These are phyloP conservation scores for Zostera marina DNA, from an alignment of 116 monocot genomes.

Conservation along the genomic window DNA sequence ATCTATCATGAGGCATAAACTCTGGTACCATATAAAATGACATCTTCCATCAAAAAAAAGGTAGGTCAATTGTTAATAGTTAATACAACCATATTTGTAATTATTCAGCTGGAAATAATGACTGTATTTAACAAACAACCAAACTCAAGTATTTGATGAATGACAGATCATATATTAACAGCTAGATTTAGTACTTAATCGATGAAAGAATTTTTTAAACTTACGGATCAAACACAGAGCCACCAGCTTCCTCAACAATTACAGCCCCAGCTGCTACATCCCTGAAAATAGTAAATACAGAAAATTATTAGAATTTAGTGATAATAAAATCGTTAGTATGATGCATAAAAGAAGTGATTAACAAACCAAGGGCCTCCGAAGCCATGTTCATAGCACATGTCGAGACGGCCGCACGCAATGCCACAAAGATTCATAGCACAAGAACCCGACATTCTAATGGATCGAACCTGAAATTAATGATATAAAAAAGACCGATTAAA, in stretches of 20 bases:
- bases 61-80: too few species aligned
- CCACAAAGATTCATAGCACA: conserved; percentile 88
- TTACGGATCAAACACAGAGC: conserved; percentile 91
- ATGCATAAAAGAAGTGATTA: neutral
- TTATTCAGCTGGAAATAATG: too few species aligned
- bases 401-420: conserved; percentile 88
- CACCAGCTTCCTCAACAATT: conserved; percentile 87
- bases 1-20: too few species aligned
- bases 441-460: conserved; percentile 83
- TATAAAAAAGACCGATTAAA: neutral
- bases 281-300: conserved; percentile 19
- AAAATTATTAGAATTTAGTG: neutral
- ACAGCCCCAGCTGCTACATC: conserved; percentile 88
- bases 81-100: too few species aligned
- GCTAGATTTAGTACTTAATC: too few species aligned
- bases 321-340: too few species aligned
- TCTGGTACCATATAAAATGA: too few species aligned
- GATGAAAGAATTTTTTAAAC: conserved; percentile 3
- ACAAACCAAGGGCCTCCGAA: conserved; percentile 95
- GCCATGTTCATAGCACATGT: conserved; percentile 82
- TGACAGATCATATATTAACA: too few species aligned
- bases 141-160: too few species aligned
- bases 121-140: too few species aligned
- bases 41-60: too few species aligned
- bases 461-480: conserved; percentile 50